Conservation (phyloP, 2,329 filamentous ascomycete genomes). For the Phoma sp. region DNA sequence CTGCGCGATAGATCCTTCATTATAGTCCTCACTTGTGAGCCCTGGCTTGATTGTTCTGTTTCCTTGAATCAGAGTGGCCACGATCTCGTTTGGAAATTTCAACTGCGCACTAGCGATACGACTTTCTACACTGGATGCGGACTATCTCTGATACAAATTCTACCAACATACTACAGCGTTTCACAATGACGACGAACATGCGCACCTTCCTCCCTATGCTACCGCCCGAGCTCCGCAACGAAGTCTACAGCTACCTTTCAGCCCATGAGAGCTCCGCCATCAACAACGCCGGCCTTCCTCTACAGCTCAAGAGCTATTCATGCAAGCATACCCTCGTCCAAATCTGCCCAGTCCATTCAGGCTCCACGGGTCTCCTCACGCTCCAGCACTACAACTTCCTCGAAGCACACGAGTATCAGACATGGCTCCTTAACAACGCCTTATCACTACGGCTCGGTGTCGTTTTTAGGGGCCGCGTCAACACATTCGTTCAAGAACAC, state of each 20-base stretch:
- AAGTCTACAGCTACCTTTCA: conserved; percentile 36
- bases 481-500: conserved; percentile 35
- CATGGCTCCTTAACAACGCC: conserved; percentile 29
- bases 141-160: neutral
- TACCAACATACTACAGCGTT: neutral
- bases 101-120: neutral
- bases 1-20: neutral
- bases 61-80: neutral
- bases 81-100: neutral
- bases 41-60: neutral
- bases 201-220: conserved; percentile 31
- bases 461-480: conserved; percentile 33
- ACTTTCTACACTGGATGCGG: neutral
- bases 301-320: conserved; percentile 31
- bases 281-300: conserved; percentile 24
- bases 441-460: conserved; percentile 30
- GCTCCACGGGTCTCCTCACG: conserved; percentile 28
- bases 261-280: neutral
- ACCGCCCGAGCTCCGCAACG: conserved; percentile 41
- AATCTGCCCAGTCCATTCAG: conserved; percentile 33
- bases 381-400: conserved; percentile 25
- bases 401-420: conserved; percentile 37
- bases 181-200: conserved; percentile 1
- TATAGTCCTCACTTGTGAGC: neutral
- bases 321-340: conserved; percentile 35